phyloP scores from a whole-genome alignment of 2,329 filamentous ascomycete genomes.

The Fusarium goolgardi region DNA sequence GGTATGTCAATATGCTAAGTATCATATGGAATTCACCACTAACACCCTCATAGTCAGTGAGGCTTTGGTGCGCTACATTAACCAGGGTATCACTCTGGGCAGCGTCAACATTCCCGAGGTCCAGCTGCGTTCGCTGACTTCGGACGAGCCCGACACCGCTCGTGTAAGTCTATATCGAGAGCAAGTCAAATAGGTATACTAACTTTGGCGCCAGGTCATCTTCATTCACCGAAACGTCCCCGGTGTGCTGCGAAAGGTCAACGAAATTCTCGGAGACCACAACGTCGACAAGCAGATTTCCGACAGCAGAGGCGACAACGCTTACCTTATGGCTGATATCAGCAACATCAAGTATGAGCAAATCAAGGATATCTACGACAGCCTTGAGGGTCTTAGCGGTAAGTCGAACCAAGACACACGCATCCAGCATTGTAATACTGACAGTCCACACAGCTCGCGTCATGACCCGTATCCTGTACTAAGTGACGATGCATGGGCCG shows the following conservation, averaged over 20 bases:
- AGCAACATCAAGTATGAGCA: constrained; percentile 84
- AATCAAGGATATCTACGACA: constrained; percentile 87
- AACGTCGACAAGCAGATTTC: constrained; percentile 99
- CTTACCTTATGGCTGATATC: constrained; percentile 98
- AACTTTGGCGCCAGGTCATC: constrained; percentile 69
- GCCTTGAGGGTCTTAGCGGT: constrained; percentile 84
- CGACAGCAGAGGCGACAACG: constrained; percentile 92
- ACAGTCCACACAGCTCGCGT: constrained; percentile 54
- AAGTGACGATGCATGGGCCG: constrained; percentile 36
- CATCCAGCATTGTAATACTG: constrained; percentile 20
- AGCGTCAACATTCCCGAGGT: constrained; percentile 98
- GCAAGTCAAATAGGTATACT: constrained; percentile 13
- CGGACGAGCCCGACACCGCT: constrained; percentile 89
- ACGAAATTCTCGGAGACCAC: constrained; percentile 92
- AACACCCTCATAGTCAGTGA: constrained; percentile 71
- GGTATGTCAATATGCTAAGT: constrained; percentile 54
- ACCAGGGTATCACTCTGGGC: constrained; percentile 89
- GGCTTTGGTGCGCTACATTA: constrained; percentile 92
- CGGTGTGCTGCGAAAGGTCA: constrained; percentile 93
- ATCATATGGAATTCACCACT: not conserved
- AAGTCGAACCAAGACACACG: constrained; percentile 53
- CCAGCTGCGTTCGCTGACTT: constrained; percentile 85
- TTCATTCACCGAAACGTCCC: constrained; percentile 98
- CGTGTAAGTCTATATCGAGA: constrained; percentile 63
- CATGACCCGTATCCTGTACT: constrained; percentile 62